Percentiles rank a stretch among this genome's conserved stretches.
phyloP scores from a whole-genome alignment of 2,329 filamentous ascomycete species.

The Talaromyces sp. region DNA sequence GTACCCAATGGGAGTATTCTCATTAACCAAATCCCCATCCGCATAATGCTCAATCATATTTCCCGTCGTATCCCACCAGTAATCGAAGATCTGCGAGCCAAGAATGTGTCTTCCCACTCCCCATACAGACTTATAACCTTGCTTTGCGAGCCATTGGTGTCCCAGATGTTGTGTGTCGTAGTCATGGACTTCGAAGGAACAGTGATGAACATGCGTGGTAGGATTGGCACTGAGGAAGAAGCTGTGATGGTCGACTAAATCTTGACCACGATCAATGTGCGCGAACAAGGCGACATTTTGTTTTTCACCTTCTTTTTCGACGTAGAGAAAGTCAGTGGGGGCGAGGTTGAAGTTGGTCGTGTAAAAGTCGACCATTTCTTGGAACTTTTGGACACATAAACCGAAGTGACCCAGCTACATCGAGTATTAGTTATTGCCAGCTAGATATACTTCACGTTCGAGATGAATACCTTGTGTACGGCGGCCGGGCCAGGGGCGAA shows the following conservation, averaged over 20 bases:
- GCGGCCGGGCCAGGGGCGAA: constrained; percentile 34
- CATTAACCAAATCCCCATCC: constrained; percentile 54
- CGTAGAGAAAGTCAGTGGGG: constrained; percentile 33
- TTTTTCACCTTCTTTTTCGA: constrained; percentile 23
- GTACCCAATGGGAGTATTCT: constrained; percentile 36
- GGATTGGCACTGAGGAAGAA: constrained; percentile 49
- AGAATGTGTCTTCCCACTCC: constrained; percentile 53
- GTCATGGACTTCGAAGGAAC: constrained; percentile 53
- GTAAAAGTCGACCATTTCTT: constrained; percentile 30
- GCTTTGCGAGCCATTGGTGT: constrained; percentile 51
- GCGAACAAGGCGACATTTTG: constrained; percentile 46
- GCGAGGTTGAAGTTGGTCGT: constrained; percentile 34
- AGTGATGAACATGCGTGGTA: constrained; percentile 50
- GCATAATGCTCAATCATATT: constrained; percentile 46
- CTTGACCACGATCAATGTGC: constrained; percentile 51
- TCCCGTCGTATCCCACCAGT: constrained; percentile 47
- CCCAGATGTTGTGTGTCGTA: constrained; percentile 54
- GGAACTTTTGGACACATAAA: constrained; percentile 30
- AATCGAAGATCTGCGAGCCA: constrained; percentile 55
- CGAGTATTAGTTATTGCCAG: not conserved
- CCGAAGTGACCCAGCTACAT: constrained; percentile 33
- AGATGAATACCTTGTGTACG: constrained; percentile 30
- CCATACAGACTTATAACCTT: constrained; percentile 50
- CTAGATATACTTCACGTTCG: not conserved
- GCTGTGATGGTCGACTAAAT: constrained; percentile 53